phyloP scores from a whole-genome alignment of 768 basidiomycete species.

The Wakefieldia striispora region DNA sequence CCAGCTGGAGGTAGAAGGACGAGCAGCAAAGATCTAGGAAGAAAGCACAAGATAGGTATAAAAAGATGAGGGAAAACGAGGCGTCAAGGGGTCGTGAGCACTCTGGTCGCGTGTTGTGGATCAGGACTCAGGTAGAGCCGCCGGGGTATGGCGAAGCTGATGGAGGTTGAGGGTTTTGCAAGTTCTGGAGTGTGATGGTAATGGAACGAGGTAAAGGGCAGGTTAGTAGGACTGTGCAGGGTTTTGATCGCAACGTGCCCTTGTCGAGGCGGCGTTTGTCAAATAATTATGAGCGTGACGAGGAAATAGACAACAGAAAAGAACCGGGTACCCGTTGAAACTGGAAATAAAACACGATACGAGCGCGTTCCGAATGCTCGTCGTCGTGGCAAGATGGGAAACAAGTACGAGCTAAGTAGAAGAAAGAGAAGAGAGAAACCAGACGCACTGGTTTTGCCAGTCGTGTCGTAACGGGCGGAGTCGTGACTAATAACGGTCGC shows the following conservation, averaged over 20 bases:
- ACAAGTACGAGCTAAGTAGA: slow-evolving; percentile 1
- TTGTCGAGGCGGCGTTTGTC: slow-evolving; percentile 51
- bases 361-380: slow-evolving; percentile 17
- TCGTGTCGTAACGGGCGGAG: slow-evolving; percentile 31
- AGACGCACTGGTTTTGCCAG: slow-evolving; percentile 33
- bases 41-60: slow-evolving; percentile 52
- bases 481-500: slow-evolving; percentile 27
- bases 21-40: slow-evolving; percentile 39
- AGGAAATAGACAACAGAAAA: slow-evolving; percentile 15
- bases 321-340: slow-evolving; percentile 16
- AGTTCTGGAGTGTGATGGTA: slow-evolving; percentile 31
- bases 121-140: slow-evolving; percentile 28
- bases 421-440: not conserved
- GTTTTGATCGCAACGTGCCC: slow-evolving; percentile 84
- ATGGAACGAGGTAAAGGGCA: slow-evolving; percentile 59
- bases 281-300: slow-evolving; percentile 36
- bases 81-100: slow-evolving; percentile 60
- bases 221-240: slow-evolving; percentile 48
- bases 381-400: slow-evolving; percentile 18
- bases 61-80: slow-evolving; percentile 42
- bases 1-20: slow-evolving; percentile 34
- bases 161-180: slow-evolving; percentile 39
- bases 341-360: slow-evolving; percentile 21
- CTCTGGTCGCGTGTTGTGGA: slow-evolving; percentile 40
- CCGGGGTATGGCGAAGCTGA: slow-evolving; percentile 27